Base-by-base conservation (phyloP, 129 eudicot genomes). In the Pittosporum tobira region DNA sequence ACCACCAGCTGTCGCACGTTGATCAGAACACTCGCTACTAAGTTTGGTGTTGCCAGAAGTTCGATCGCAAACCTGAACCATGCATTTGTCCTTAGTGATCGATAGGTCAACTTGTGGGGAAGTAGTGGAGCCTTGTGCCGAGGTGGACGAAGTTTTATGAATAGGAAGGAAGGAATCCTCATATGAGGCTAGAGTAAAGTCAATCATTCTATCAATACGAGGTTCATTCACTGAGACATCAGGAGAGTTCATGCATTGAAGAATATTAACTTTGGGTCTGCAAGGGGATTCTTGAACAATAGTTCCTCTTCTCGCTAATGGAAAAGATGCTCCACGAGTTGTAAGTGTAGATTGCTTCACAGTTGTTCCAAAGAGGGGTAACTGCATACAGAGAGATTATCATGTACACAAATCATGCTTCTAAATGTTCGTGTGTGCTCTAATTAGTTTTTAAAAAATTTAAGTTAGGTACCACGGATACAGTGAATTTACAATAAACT, bases 171-270 rank as follows among this genome's bases (percentile, higher is more conserved):
- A 77, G 57, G 68, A 65, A 27, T 73, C 84, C 25, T 71, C 81
- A n/a, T 68, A 73, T 29, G 83, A 74, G 18, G 73, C 68, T 49
- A 76, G 48, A 8, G 87, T 84, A 68, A 79, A 75, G 50, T 90
- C 98, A 2, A 79, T 75, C 87, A 90, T 86, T 62, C 72, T 83
- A 69, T 90, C 98, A 5, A 90, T 78, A n/a, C 87, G 80, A 36
- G 98, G 98, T 61, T 88, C 84, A 52, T 90, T 82, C 62, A 90
- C 94, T 38, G 98, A 90, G 42, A 90, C 84, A 46, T 90, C 88
- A 11, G 94, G 83, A 26, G 98, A 90, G 52, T 78, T 86, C 43
- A 75, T 56, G 57, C 56, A 28, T 12, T 73, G 76, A 20, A 74
- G 80, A 54, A 77, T 64, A 30, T 73, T 54, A 30, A 74, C 63